Conservation (phyloP, 2,329 filamentous ascomycete species). For the Sarocladiaceae sp. region DNA sequence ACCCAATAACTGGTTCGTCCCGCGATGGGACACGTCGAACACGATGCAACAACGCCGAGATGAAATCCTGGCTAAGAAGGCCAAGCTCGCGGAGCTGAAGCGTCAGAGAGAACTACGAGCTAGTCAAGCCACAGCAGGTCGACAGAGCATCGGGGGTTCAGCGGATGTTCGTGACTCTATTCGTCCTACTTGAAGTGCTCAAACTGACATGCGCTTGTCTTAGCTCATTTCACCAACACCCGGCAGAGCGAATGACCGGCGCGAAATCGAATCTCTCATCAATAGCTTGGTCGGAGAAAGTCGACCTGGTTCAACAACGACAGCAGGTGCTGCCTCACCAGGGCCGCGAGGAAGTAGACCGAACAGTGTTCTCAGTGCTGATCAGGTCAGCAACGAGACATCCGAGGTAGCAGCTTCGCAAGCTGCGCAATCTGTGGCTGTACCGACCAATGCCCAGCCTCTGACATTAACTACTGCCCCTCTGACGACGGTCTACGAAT, state of each 20-base stretch:
- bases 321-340: constrained; percentile 62
- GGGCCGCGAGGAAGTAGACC: constrained; percentile 67
- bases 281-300: constrained; percentile 78
- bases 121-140: constrained; percentile 66
- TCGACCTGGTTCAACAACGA: constrained; percentile 63
- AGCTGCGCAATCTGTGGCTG: constrained; percentile 34
- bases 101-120: constrained; percentile 81
- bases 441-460: constrained; percentile 33
- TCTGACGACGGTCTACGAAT: constrained; percentile 76
- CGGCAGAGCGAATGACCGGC: constrained; percentile 62
- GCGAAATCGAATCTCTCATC: constrained; percentile 82
- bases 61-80: constrained; percentile 95
- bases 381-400: constrained; percentile 73
- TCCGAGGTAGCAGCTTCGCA: constrained; percentile 40
- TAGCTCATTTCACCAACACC: constrained; percentile 64
- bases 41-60: constrained; percentile 79
- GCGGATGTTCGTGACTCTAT: constrained; percentile 59
- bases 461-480: constrained; percentile 73
- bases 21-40: constrained; percentile 42
- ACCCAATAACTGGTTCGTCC: constrained; percentile 22
- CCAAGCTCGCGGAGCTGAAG: constrained; percentile 94
- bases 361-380: constrained; percentile 79
- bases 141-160: constrained; percentile 63
- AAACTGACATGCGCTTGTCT: background rate
- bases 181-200: constrained; percentile 7